Base-by-base conservation (phyloP, 768 basidiomycete species). In the Phylloporus arenicola region DNA sequence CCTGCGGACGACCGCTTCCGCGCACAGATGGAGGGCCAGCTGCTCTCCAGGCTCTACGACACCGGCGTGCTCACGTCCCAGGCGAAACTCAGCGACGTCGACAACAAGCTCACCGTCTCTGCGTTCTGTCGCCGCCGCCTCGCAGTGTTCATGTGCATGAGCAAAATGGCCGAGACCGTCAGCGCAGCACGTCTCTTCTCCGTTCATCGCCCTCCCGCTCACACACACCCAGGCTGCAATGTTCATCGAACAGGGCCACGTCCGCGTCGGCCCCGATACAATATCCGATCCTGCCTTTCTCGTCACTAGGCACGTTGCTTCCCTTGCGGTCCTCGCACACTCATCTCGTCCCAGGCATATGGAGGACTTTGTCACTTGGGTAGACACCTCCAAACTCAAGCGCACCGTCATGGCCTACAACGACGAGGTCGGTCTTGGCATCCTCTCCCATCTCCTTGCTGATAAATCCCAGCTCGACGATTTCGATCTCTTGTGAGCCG, bases 301-400 rank as follows among this genome's bases (percentile, higher is more conserved):
- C 45, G 92, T 99, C 52, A 95, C 92, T 35, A 77, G 90, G 89
- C 84, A 58, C 27, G 76, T 51, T 46, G 22, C 43, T 22, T 24
- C 14, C 39, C 27, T 34, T 37, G 31, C 40, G 25, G 52, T 34
- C 29, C 39, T 45, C 10, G 4, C 29, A 19, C 22, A 22, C 46
- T 54, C 52, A 52, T 43, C 56, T 33, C 29, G 19, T 30, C 24
- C 20, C 51, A 90, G 95, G 60, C 88, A 92, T 57, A 94, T 96
- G 93, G 93, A 98, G 64, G 96, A 99, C 76, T 99, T 94, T 70
- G 92, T 98, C 40, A 99, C 96, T 31, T 99, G 96, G 96, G 94
- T 98, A 19, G 94, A 97, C 64, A 92, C 92, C 22, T 94, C 91
- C 57, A 95, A 95, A 67, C 80, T 97, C 64, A 97, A 95, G 82